phyloP scores from a whole-genome alignment of 371 early-diverging fungal species.

The Dichotomocladium elegans region DNA sequence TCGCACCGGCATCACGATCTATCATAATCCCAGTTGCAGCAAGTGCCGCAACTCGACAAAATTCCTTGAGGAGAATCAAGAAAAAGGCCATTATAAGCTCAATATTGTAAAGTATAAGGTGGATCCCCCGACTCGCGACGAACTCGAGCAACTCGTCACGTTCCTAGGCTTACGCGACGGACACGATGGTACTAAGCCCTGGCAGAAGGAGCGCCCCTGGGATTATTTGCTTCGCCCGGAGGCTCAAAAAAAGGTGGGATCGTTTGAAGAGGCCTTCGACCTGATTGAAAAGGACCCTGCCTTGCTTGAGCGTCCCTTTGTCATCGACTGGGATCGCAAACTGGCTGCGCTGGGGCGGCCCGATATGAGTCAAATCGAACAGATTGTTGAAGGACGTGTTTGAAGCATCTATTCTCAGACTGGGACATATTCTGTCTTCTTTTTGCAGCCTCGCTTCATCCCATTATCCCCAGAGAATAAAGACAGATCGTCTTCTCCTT shows the following conservation, averaged over 20 bases:
- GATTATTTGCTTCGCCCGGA: constrained; percentile 31
- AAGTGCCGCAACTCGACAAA: constrained; percentile 30
- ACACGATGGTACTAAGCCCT: constrained; percentile 4
- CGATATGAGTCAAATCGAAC: constrained; percentile 26
- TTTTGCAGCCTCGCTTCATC: no score
- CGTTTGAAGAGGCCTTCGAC: constrained; percentile 28
- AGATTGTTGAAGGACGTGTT: constrained; percentile 18
- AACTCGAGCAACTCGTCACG: constrained; percentile 18
- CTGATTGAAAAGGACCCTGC: constrained; percentile 33
- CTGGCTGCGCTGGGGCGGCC: constrained; percentile 47
- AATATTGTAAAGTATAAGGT: constrained; percentile 30
- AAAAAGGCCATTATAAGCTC: constrained; percentile 16
- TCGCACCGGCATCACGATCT: constrained; percentile 20
- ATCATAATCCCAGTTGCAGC: constrained; percentile 38
- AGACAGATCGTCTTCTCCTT: no score
- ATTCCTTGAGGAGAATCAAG: constrained; percentile 24
- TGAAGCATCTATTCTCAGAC: no score
- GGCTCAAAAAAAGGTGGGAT: constrained; percentile 17
- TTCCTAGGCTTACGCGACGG: constrained; percentile 26
- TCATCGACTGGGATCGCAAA: constrained; percentile 34
- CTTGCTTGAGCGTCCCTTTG: constrained; percentile 38
- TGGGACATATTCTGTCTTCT: no score
- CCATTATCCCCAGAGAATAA: no score
- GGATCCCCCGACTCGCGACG: constrained; percentile 21
- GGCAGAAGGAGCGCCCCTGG: constrained; percentile 19